These are phyloP conservation scores for Neckera pumila DNA, from an alignment of 225 moss, liverwort and hornwort genomes.

Conservation along the genomic window DNA sequence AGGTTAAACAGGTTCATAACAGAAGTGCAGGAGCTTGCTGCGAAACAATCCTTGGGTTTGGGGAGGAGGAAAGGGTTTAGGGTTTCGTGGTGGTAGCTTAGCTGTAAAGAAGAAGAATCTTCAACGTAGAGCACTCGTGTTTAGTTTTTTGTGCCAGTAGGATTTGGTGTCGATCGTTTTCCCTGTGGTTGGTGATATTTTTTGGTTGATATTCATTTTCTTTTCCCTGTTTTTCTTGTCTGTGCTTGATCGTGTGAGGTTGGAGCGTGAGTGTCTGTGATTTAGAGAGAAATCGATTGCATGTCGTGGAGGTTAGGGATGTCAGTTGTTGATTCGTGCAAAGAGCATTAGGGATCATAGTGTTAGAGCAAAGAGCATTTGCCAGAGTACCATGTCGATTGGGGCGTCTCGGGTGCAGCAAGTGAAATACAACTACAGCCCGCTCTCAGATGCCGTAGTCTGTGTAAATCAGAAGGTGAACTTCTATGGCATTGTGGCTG, in stretches of 20 bases:
- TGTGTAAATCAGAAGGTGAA: constrained; percentile 52
- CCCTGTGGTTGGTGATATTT: neutral
- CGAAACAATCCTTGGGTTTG: neutral
- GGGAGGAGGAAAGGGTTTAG: neutral
- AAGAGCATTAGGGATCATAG: neutral
- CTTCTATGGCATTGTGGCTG: constrained; percentile 74
- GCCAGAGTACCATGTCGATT: neutral
- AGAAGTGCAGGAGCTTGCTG: neutral
- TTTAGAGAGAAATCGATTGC: neutral
- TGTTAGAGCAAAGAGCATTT: neutral
- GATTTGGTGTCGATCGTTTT: neutral
- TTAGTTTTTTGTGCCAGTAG: neutral
- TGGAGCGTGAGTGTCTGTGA: neutral
- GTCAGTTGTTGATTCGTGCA: neutral
- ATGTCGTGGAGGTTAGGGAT: neutral
- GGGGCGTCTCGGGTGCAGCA: constrained; percentile 16
- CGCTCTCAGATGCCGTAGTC: constrained; percentile 47
- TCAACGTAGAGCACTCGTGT: neutral
- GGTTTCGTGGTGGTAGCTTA: neutral
- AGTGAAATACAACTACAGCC: constrained; percentile 43
- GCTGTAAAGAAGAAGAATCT: neutral
- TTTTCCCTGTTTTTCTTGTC: neutral
- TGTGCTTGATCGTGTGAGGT: neutral
- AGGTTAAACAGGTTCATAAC: neutral
- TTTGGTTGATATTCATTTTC: too few species aligned